Evolutionary conservation across 1,284 basidiomycete genomes (phyloP).

Genomic region (Cystobasidiaceae sp.): DNA sequence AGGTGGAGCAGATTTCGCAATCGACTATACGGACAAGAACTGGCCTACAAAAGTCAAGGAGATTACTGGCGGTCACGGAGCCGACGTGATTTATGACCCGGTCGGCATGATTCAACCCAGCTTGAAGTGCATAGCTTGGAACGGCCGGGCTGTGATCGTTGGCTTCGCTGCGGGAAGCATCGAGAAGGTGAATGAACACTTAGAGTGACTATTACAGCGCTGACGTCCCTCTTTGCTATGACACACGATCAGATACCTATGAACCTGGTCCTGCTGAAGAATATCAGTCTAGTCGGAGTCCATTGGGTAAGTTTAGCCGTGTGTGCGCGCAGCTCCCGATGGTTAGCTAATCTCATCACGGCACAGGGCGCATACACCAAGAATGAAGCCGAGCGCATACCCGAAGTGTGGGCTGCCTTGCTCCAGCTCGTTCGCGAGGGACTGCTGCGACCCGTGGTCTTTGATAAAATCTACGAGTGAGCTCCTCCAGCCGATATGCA

Average conservation of each 20-base stretch:
- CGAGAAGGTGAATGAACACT: slow-evolving; percentile 63
- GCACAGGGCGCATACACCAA: slow-evolving; percentile 51
- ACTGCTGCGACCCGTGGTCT: slow-evolving; percentile 66
- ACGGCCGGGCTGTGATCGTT: slow-evolving; percentile 82
- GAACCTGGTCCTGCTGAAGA: slow-evolving; percentile 82
- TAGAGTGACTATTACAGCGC: neutral
- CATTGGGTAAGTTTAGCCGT: no score
- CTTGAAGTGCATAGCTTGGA: slow-evolving; percentile 89
- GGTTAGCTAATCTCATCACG: no score
- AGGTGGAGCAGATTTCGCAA: slow-evolving; percentile 48
- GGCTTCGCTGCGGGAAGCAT: slow-evolving; percentile 76
- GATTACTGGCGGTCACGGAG: slow-evolving; percentile 72
- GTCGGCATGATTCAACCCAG: slow-evolving; percentile 32
- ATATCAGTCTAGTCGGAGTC: slow-evolving; percentile 71
- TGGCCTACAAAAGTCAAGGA: slow-evolving; percentile 54
- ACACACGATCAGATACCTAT: slow-evolving; percentile 70
- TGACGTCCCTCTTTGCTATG: neutral
- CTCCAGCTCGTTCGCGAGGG: slow-evolving; percentile 65
- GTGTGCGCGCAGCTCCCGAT: no score
- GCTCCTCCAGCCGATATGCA: slow-evolving; percentile 13
- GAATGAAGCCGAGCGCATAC: slow-evolving; percentile 62
- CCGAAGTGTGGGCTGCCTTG: slow-evolving; percentile 67
- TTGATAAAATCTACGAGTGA: slow-evolving; percentile 59
- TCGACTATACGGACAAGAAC: slow-evolving; percentile 49
- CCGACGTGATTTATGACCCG: slow-evolving; percentile 47